Evolutionary conservation across 2,329 filamentous ascomycete species (phyloP).

Genomic region (Aspergillus brunneoviolaceus): DNA sequence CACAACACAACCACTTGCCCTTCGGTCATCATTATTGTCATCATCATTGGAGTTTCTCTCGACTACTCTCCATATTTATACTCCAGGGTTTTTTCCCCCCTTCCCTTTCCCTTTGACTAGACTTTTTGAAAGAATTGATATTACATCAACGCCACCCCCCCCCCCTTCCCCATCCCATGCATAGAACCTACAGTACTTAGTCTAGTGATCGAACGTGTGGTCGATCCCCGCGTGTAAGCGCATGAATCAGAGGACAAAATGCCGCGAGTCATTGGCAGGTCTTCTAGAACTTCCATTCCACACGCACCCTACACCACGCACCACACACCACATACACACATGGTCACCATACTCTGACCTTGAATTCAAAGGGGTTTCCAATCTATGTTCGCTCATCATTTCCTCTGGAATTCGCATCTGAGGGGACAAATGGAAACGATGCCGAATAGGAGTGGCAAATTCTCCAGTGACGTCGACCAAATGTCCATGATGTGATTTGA

Average conservation of each 20-base stretch:
- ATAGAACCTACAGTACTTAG: not conserved
- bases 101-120: too few species aligned
- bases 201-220: not conserved
- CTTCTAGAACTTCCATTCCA: constrained; percentile 13
- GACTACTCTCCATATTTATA: not conserved
- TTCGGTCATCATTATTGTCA: not conserved
- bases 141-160: not conserved
- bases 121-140: not conserved
- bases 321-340: not conserved
- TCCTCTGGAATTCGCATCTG: too few species aligned
- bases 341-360: too few species aligned
- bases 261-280: not conserved
- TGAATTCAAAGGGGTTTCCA: too few species aligned
- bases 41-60: not conserved
- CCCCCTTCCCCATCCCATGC: not conserved
- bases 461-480: not conserved
- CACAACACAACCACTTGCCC: too few species aligned
- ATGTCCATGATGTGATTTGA: not conserved
- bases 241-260: not conserved
- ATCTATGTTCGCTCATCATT: too few species aligned
- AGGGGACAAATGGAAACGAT: too few species aligned
- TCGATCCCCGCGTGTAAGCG: not conserved
- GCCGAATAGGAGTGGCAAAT: not conserved
- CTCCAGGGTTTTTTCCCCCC: too few species aligned
- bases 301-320: not conserved